Evolutionary conservation across 768 basidiomycete genomes (phyloP).

Genomic region (Mycena leptocephala): DNA sequence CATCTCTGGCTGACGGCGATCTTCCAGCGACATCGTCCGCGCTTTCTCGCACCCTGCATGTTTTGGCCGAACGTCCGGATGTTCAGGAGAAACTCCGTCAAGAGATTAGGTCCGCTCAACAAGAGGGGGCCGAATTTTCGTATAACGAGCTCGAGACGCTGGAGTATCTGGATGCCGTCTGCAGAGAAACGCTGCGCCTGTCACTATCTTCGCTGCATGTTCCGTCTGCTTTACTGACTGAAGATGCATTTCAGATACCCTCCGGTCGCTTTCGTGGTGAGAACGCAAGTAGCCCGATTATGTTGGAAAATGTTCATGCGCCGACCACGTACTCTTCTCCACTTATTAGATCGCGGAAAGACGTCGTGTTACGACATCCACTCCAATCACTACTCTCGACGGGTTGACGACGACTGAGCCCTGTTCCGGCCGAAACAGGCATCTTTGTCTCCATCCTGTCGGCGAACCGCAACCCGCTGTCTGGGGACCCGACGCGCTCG

Average conservation of each 20-base stretch:
- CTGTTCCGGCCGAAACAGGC: conserved; percentile 49
- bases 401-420: conserved; percentile 42
- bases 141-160: conserved; percentile 48
- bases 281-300: conserved; percentile 41
- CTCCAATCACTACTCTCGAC: conserved; percentile 43
- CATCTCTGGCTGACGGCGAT: neutral
- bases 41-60: conserved; percentile 46
- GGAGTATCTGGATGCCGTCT: conserved; percentile 52
- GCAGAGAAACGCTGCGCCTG: conserved; percentile 54
- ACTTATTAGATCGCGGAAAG: conserved; percentile 40
- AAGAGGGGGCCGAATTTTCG: conserved; percentile 26
- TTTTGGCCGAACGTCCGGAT: conserved; percentile 48
- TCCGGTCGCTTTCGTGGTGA: conserved; percentile 31
- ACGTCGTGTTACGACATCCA: conserved; percentile 52
- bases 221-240: neutral
- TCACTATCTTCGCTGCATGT: conserved; percentile 18
- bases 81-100: conserved; percentile 50
- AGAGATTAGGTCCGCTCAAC: conserved; percentile 42
- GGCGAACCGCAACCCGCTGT: conserved; percentile 55
- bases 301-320: neutral
- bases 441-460: conserved; percentile 51
- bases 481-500: conserved; percentile 60
- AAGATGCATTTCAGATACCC: conserved; percentile 38
- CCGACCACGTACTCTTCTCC: neutral
- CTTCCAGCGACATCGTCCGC: conserved; percentile 46